Conservation (phyloP, 208 protist species). For the Trypanosoma cruzi region DNA sequence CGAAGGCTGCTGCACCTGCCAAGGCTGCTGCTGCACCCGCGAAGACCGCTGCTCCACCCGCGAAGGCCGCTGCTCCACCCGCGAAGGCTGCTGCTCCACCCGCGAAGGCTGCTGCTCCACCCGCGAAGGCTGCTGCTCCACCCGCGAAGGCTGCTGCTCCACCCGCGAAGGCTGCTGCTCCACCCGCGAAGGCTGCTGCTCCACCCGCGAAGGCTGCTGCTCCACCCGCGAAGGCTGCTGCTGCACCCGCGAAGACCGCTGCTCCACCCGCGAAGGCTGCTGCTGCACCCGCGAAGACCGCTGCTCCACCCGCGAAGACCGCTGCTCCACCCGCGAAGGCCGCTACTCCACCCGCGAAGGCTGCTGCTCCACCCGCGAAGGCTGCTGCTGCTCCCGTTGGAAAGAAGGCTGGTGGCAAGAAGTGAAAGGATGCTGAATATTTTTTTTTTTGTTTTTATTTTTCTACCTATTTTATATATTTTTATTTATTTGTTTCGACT, state of each 20-base stretch:
- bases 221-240: conserved; percentile 34
- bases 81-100: conserved; percentile 29
- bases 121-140: conserved; percentile 67
- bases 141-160: conserved; percentile 45
- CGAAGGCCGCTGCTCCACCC: conserved; percentile 29
- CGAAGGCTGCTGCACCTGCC: too few species aligned
- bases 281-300: conserved; percentile 30
- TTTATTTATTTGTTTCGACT: too few species aligned
- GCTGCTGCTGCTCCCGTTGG: conserved; percentile 31
- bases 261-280: too few species aligned
- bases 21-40: conserved; percentile 49
- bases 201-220: conserved; percentile 34
- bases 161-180: conserved; percentile 68
- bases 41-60: conserved; percentile 46
- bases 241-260: conserved; percentile 41
- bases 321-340: conserved; percentile 46
- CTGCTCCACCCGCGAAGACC: background rate
- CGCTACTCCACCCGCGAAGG: conserved; percentile 43
- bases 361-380: conserved; percentile 40
- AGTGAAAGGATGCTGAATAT: conserved; percentile 32
- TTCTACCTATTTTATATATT: background rate
- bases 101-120: too few species aligned
- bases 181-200: conserved; percentile 51
- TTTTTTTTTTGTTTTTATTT: conserved; percentile 15
- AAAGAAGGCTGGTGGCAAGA: conserved; percentile 52